phyloP scores from a whole-genome alignment of 176 grass and related monocot species.

The Stipa capillata region DNA sequence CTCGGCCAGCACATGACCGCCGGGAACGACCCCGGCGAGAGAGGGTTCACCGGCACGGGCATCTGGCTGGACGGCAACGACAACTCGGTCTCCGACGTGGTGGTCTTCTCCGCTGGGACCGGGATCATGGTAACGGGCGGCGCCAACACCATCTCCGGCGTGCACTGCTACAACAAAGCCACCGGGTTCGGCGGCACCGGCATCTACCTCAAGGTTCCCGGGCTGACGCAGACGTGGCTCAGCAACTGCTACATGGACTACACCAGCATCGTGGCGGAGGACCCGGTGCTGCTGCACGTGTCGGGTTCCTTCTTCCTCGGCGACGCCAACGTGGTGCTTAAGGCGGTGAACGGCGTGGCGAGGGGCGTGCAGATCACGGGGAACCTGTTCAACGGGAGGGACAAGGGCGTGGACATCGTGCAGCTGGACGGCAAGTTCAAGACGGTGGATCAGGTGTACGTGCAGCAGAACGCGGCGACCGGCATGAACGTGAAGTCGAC shows the following conservation, averaged over 20 bases:
- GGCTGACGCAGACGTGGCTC: slow-evolving; percentile 52
- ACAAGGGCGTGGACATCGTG: slow-evolving; percentile 53
- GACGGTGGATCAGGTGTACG: slow-evolving; percentile 67
- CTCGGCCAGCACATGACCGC: slow-evolving; percentile 60
- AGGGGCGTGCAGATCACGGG: slow-evolving; percentile 43
- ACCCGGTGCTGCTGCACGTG: slow-evolving; percentile 62
- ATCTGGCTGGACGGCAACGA: slow-evolving; percentile 60
- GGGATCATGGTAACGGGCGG: slow-evolving; percentile 49
- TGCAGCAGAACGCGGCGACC: slow-evolving; percentile 52
- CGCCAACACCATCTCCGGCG: slow-evolving; percentile 62
- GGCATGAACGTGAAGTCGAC: slow-evolving; percentile 67
- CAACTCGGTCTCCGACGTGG: slow-evolving; percentile 57
- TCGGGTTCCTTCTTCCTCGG: slow-evolving; percentile 55
- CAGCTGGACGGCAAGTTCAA: slow-evolving; percentile 49
- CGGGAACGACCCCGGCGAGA: slow-evolving; percentile 43
- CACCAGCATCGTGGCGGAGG: slow-evolving; percentile 56
- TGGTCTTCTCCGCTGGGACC: slow-evolving; percentile 52
- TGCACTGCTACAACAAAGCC: slow-evolving; percentile 89
- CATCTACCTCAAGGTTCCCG: slow-evolving; percentile 49
- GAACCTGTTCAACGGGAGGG: slow-evolving; percentile 54
- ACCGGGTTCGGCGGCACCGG: slow-evolving; percentile 46
- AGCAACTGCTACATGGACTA: slow-evolving; percentile 65
- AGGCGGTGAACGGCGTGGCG: slow-evolving; percentile 48
- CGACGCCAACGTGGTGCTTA: slow-evolving; percentile 69
- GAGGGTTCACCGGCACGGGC: slow-evolving; percentile 42